phyloP scores from a whole-genome alignment of 768 basidiomycete species.

The Chalciporus sphaerocephalus region DNA sequence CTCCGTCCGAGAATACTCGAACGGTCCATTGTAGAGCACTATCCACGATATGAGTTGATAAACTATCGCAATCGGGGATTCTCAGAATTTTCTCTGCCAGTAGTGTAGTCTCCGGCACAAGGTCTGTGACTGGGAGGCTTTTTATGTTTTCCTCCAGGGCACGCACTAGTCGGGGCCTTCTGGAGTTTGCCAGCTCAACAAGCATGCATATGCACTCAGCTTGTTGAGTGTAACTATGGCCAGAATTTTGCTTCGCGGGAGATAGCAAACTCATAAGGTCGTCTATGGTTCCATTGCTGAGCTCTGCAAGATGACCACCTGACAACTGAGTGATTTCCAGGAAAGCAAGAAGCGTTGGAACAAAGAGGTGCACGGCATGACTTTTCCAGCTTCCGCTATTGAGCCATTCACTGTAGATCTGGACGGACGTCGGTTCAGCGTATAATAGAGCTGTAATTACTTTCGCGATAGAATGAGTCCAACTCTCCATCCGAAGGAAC shows the following conservation, averaged over 20 bases:
- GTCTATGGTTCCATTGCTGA: constrained; percentile 28
- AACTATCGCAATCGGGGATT: constrained; percentile 21
- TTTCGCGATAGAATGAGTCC: constrained; percentile 42
- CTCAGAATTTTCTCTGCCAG: constrained; percentile 31
- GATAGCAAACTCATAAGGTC: constrained; percentile 28
- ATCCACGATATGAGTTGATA: constrained; percentile 37
- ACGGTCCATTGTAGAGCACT: constrained; percentile 53
- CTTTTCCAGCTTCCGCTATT: constrained; percentile 15
- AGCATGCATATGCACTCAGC: constrained; percentile 31
- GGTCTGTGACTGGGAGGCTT: constrained; percentile 19
- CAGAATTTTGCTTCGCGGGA: background rate
- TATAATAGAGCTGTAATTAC: constrained; percentile 46
- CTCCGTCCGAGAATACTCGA: constrained; percentile 38
- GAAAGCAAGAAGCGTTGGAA: constrained; percentile 42
- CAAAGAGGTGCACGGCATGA: constrained; percentile 25
- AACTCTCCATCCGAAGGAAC: constrained; percentile 40
- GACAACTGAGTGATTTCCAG: constrained; percentile 37
- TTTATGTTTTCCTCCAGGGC: constrained; percentile 28
- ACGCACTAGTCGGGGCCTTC: constrained; percentile 15
- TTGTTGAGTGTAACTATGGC: background rate
- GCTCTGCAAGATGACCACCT: constrained; percentile 15
- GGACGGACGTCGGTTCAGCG: constrained; percentile 25
- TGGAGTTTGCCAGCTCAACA: constrained; percentile 21
- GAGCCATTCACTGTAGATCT: constrained; percentile 40
- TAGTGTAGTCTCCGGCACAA: constrained; percentile 30